Base-by-base conservation (phyloP, 768 basidiomycete species). In the Boletellus ananas region DNA sequence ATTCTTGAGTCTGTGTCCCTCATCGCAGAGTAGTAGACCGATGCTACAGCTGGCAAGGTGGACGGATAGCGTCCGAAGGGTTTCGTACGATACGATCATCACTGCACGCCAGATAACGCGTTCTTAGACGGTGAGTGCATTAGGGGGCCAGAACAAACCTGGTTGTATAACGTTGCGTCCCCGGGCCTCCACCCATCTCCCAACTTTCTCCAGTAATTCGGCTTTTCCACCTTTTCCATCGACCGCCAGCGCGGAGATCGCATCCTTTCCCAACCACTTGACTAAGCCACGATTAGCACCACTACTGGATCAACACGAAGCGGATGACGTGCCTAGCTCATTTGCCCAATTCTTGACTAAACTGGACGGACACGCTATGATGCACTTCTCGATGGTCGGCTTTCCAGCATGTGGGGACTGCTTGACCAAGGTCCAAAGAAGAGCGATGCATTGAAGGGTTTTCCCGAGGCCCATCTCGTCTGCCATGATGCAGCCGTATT, bases 391-490 rank as follows among this genome's bases (percentile, higher is more conserved):
- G 55, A 97, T 94, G 0, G 90, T 84, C 2, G 85, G 77, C 68
- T 87, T 96, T 25, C 87, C 83, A 0, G 94, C 74, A 45, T 85
- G 82, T 0, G 96, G 93, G 0, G 96, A 97, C 62, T 99, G 96
- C 68, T 93, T 96, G 43, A 98, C 72, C 12, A 98, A 69, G 0
- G 95, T 97, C 93, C 94, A 98, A 50, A 99, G 70, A 17, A 99
- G 79, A 2, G 95, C 79, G 54, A 99, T 97, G 64, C 96, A 98
- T 64, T 99, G 96, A 14, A 99, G 76, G 14, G 94, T 95, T 69
- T 96, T 94, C 16, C 92, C 95, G 13, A 98, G 81, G 60, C 95
- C 95, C 95, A 99, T 99, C 70, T 95, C 95, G 62, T 99, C 95
- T 1, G 95, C 95, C 95, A 99, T 97, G 67, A 99, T 99, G 63